Evolutionary conservation across 768 basidiomycete species (phyloP).

Genomic region (Ramaria sp.): DNA sequence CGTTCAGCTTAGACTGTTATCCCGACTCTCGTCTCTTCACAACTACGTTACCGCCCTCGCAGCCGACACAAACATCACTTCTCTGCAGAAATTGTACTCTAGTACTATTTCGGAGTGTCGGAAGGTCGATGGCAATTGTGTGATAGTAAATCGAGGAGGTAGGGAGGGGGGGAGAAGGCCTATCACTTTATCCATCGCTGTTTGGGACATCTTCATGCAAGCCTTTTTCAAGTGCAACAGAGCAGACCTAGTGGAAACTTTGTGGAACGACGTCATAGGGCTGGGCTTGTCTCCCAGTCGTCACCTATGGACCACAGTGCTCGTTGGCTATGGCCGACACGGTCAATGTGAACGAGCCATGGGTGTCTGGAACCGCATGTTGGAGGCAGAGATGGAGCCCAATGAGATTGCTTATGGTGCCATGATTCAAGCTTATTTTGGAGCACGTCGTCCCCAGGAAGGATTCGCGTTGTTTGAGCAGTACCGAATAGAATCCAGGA

Average conservation of each 20-base stretch:
- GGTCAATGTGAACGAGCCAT: conserved; percentile 43
- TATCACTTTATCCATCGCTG: conserved; percentile 42
- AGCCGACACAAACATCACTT: conserved; percentile 12
- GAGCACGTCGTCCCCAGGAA: conserved; percentile 35
- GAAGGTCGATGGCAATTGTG: conserved; percentile 41
- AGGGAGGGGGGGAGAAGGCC: not conserved
- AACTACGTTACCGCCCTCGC: conserved; percentile 40
- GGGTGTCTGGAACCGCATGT: conserved; percentile 55
- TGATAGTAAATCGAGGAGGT: conserved; percentile 13
- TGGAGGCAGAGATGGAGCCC: conserved; percentile 41
- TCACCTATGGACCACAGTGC: conserved; percentile 59
- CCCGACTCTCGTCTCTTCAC: conserved; percentile 36
- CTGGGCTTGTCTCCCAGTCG: conserved; percentile 40
- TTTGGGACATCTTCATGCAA: conserved; percentile 57
- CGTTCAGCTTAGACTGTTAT: conserved; percentile 39
- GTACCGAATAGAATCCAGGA: conserved; percentile 29
- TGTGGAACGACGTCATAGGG: conserved; percentile 59
- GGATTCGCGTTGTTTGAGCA: conserved; percentile 40
- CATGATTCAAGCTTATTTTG: conserved; percentile 51
- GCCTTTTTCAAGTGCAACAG: conserved; percentile 49
- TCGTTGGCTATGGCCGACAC: conserved; percentile 45
- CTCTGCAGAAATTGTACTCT: conserved; percentile 32
- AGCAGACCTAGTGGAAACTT: conserved; percentile 42
- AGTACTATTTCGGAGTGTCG: conserved; percentile 39
- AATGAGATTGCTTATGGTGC: conserved; percentile 58